Evolutionary conservation across 345 rosid genomes (phyloP).

Genomic region (Linum usitatissimum): DNA sequence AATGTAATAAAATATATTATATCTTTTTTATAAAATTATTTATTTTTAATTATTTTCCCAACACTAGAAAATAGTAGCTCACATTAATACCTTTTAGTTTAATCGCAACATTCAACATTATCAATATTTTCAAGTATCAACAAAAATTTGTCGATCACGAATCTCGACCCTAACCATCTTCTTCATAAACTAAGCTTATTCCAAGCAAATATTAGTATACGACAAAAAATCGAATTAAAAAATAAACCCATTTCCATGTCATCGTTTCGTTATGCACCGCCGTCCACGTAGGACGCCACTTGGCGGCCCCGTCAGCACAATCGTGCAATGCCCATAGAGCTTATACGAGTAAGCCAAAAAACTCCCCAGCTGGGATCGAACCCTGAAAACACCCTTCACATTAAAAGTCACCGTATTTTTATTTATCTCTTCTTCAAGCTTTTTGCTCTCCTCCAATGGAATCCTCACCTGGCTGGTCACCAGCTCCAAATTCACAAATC

Average conservation of each 20-base stretch:
- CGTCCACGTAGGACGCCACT: conserved; percentile 46
- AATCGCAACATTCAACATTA: no score
- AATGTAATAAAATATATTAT: no score
- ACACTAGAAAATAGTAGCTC: no score
- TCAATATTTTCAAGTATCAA: no score
- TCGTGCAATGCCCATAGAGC: conserved; percentile 46
- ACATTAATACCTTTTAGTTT: no score
- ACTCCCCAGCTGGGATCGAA: conserved; percentile 51
- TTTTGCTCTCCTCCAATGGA: conserved; percentile 29
- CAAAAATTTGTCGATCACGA: no score
- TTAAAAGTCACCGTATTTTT: conserved; percentile 42
- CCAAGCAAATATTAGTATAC: no score
- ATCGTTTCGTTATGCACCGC: conserved; percentile 59
- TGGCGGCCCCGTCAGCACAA: conserved; percentile 58
- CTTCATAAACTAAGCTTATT: no score
- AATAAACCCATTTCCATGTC: conserved; percentile 5
- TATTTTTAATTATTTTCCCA: no score
- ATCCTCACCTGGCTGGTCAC: conserved; percentile 71
- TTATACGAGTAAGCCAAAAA: conserved; percentile 61
- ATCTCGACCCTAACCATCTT: no score
- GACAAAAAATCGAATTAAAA: no score
- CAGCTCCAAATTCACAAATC: conserved; percentile 42
- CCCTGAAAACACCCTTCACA: conserved; percentile 56
- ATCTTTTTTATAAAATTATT: no score
- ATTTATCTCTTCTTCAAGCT: conserved; percentile 38